phyloP scores from a whole-genome alignment of 805 yeast genomes.

The Ogataea philodendri region DNA sequence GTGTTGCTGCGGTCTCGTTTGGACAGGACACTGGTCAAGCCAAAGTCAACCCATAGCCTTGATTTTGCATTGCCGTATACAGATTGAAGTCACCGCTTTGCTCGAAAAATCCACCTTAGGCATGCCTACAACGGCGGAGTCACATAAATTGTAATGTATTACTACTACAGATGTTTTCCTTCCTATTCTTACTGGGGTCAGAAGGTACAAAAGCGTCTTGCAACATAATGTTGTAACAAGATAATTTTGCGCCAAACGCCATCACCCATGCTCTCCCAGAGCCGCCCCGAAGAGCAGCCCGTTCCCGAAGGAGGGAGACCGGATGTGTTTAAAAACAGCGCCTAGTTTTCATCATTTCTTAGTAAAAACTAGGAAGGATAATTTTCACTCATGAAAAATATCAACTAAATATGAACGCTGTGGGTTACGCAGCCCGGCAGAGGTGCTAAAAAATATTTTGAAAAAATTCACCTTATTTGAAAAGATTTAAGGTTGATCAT shows the following conservation, averaged over 20 bases:
- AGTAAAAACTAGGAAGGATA: constrained; percentile 69
- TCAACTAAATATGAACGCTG: background rate
- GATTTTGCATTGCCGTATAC: constrained; percentile 29
- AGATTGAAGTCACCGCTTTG: constrained; percentile 19
- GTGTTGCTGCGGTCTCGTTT: constrained; percentile 11
- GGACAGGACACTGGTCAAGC: constrained; percentile 5
- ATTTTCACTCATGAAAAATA: constrained; percentile 4
- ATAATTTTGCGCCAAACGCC: constrained; percentile 36
- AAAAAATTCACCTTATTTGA: constrained; percentile 3
- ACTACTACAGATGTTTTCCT: constrained; percentile 11
- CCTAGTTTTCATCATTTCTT: constrained; percentile 60
- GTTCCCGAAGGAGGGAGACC: constrained; percentile 28
- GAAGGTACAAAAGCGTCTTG: constrained; percentile 35
- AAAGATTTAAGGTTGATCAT: constrained; percentile 8
- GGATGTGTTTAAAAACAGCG: constrained; percentile 41
- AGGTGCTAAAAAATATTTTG: too few species aligned
- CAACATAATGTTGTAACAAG: constrained; percentile 32
- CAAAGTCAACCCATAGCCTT: constrained; percentile 20
- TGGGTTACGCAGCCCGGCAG: constrained; percentile 12
- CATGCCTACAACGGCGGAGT: constrained; percentile 16
- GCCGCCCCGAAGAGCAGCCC: constrained; percentile 16
- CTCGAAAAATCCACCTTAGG: constrained; percentile 24
- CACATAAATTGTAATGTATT: constrained; percentile 9
- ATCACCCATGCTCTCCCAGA: constrained; percentile 33
- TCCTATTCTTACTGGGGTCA: constrained; percentile 26